Conservation (phyloP, 768 basidiomycete species). For the Rhodotorula kratochvilovae region DNA sequence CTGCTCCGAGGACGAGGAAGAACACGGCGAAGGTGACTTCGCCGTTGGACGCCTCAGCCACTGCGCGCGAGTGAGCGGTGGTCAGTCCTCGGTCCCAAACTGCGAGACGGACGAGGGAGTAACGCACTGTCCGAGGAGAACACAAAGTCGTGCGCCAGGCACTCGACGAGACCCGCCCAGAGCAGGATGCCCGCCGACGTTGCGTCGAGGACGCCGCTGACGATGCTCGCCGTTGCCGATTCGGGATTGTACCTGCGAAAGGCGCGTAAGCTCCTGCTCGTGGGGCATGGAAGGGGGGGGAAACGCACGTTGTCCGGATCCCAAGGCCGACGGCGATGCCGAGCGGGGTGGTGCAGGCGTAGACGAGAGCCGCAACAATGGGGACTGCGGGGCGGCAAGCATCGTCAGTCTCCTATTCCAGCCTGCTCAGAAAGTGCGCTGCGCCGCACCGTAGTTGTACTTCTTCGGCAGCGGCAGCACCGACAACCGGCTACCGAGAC, state of each 20-base stretch:
- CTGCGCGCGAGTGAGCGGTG: neutral
- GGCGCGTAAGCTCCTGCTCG: too few relatives aligned
- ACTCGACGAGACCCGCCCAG: slow-evolving; percentile 82
- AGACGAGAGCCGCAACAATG: slow-evolving; percentile 59
- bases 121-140: slow-evolving; percentile 56
- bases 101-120: neutral
- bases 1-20: slow-evolving; percentile 78
- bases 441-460: slow-evolving; percentile 38
- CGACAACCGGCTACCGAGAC: slow-evolving; percentile 83
- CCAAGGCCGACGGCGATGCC: slow-evolving; percentile 69
- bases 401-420: too few relatives aligned
- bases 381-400: slow-evolving; percentile 51
- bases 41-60: slow-evolving; percentile 64
- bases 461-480: slow-evolving; percentile 54
- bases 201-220: slow-evolving; percentile 79
- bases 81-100: slow-evolving; percentile 53
- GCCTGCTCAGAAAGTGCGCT: too few relatives aligned
- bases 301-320: slow-evolving; percentile 42
- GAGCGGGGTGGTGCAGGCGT: slow-evolving; percentile 74
- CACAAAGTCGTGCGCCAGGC: slow-evolving; percentile 88
- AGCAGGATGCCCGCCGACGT: slow-evolving; percentile 80
- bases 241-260: slow-evolving; percentile 68
- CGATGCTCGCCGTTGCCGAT: slow-evolving; percentile 68
- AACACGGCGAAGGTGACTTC: slow-evolving; percentile 46
- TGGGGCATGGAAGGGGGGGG: too few relatives aligned